Evolutionary conservation across 2,329 filamentous ascomycete genomes (phyloP), one percentile per base, ranked within the genome.

Genomic region (Nothomitra cinnamomea): DNA sequence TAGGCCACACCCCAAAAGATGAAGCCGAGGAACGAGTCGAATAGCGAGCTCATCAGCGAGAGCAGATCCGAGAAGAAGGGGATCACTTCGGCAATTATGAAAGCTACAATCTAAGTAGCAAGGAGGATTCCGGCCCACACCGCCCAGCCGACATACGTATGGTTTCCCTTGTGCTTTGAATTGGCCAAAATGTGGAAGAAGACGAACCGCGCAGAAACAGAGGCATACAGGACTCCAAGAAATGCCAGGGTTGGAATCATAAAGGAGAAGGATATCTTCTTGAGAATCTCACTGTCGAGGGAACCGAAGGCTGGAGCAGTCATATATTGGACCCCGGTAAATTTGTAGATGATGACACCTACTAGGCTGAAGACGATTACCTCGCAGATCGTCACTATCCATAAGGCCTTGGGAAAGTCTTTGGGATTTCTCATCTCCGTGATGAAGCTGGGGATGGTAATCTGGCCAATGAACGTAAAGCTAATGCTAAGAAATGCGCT

Each of bases 171-270:
- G 70, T 95, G 89, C 56, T 76, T 77, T 12, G 87, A 85, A 61
- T 81, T 80, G 55, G 83, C 79, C 67, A 94, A 95, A 17, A 92
- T 64, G 58, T 87, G 85, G 77, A 95, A 94, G 71, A 95, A 94
- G 62, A 95, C 72, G 70, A 95, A 95, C 28, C 89, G 83, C 0
- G 85, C 84, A 2, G 87, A 89, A 1, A 95, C 87, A 0, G 86
- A 92, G 13, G 89, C 88, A 64, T 95, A 95, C 17, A 95, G 69
- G 0, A 94, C 87, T 6, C 89, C 89, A 3, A 95, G 69, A 71
- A 95, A 95, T 63, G 95, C 87, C 58, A 95, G 76, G 0, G 89
- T 95, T 0, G 89, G 89, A 32, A 95, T 84, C 88, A 95, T 95
- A 71, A 95, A 94, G 12, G 84, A 88, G 68, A 94, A 95, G 0